Evolutionary conservation across 1,284 basidiomycete species (phyloP).

Genomic region (Tylopilus orsonianus): DNA sequence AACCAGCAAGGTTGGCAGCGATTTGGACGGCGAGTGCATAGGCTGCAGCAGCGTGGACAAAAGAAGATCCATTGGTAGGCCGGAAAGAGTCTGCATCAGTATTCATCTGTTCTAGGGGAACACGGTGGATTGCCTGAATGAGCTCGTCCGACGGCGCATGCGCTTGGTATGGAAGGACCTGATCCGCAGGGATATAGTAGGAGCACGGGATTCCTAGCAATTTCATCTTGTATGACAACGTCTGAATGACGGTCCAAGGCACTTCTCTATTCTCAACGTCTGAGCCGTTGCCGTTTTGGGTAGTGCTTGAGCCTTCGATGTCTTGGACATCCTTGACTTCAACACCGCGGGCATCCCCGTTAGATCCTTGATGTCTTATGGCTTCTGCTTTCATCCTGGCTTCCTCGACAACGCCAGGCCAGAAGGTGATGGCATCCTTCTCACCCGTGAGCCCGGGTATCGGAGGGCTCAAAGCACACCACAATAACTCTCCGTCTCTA

Average conservation of each 20-base stretch:
- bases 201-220: conserved; percentile 56
- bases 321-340: neutral
- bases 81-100: conserved; percentile 50
- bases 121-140: conserved; percentile 45
- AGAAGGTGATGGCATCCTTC: conserved; percentile 54
- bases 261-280: conserved; percentile 23
- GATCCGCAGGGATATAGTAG: conserved; percentile 47
- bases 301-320: neutral
- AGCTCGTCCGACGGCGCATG: conserved; percentile 53
- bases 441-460: conserved; percentile 43
- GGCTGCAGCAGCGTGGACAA: conserved; percentile 51
- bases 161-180: conserved; percentile 70
- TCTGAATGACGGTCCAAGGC: conserved; percentile 61
- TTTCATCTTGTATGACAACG: conserved; percentile 58
- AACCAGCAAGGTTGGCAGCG: conserved; percentile 54
- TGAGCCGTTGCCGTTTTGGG: conserved; percentile 11
- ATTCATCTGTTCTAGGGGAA: conserved; percentile 47
- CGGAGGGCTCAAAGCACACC: conserved; percentile 60
- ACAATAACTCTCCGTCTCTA: conserved; percentile 70
- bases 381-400: conserved; percentile 45
- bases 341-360: conserved; percentile 8
- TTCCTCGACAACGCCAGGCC: conserved; percentile 72
- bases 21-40: conserved; percentile 70
- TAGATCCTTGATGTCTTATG: conserved; percentile 13
- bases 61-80: conserved; percentile 40